These are phyloP conservation scores for Phytophthora palmivora DNA, from an alignment of 352 stramenopile genomes.

Conservation along the genomic window DNA sequence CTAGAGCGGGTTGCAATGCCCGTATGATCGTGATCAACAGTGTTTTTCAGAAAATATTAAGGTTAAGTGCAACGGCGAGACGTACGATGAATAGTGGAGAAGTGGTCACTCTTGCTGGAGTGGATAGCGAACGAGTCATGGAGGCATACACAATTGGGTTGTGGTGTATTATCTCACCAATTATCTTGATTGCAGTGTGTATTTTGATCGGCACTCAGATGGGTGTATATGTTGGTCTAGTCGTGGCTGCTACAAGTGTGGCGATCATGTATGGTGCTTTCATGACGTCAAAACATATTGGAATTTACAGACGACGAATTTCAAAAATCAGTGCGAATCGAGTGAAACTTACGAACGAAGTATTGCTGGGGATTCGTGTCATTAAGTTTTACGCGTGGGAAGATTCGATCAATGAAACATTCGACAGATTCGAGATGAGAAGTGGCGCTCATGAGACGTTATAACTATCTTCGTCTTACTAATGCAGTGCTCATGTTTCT, in stretches of 20 bases:
- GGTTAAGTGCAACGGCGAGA: conserved; percentile 51
- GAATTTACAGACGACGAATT: conserved; percentile 43
- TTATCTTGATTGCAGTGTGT: conserved; percentile 49
- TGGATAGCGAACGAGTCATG: conserved; percentile 62
- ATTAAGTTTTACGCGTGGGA: conserved; percentile 90
- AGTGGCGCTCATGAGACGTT: conserved; percentile 42
- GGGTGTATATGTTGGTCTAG: conserved; percentile 35
- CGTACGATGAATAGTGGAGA: conserved; percentile 60
- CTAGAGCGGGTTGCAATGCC: conserved; percentile 53
- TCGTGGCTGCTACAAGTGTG: conserved; percentile 22
- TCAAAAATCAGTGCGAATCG: conserved; percentile 53
- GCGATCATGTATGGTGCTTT: conserved; percentile 41
- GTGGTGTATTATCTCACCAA: conserved; percentile 57
- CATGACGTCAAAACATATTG: conserved; percentile 43
- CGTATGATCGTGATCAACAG: conserved; percentile 68
- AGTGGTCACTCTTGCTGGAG: conserved; percentile 60
- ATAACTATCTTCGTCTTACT: conserved; percentile 45
- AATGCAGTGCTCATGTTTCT: conserved; percentile 65
- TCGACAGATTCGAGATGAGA: conserved; percentile 39
- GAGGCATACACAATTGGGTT: conserved; percentile 55
- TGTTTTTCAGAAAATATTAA: conserved; percentile 66
- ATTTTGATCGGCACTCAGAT: conserved; percentile 59
- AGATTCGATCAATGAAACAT: conserved; percentile 46
- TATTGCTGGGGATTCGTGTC: conserved; percentile 85
- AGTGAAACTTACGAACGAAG: conserved; percentile 92